These are phyloP conservation scores for Globisporangium apiculatum DNA, from an alignment of 352 stramenopile species.

Conservation along the genomic window DNA sequence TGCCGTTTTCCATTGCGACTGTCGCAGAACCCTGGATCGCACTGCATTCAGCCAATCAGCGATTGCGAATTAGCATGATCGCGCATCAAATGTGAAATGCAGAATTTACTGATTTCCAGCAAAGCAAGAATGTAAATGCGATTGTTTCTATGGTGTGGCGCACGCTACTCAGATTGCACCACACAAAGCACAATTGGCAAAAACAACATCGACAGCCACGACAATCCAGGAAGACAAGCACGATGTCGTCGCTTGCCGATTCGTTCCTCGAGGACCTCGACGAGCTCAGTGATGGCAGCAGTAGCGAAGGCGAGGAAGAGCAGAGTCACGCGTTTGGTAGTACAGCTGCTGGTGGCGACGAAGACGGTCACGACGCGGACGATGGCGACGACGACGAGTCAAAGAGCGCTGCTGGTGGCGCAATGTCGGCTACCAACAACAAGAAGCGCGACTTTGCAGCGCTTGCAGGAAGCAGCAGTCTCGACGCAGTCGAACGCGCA, in stretches of 20 bases:
- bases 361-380: conserved; percentile 11
- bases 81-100: no score
- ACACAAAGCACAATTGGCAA: not conserved
- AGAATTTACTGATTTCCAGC: no score
- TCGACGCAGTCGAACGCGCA: conserved; percentile 26
- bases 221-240: conserved; percentile 1
- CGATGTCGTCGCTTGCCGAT: conserved; percentile 82
- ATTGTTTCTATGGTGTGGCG: no score
- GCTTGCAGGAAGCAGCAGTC: conserved; percentile 14
- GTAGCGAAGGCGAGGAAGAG: conserved; percentile 50
- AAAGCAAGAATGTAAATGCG: no score
- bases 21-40: no score
- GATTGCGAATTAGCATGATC: no score
- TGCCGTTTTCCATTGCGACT: no score
- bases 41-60: no score
- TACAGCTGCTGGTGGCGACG: conserved; percentile 5
- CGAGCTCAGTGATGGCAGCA: conserved; percentile 78
- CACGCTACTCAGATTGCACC: no score
- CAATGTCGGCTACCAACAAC: conserved; percentile 11
- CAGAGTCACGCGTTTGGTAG: conserved; percentile 1
- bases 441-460: conserved; percentile 19
- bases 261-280: conserved; percentile 89
- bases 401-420: conserved; percentile 10
- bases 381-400: conserved; percentile 20
- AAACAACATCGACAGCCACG: not conserved